Evolutionary conservation across 2,329 filamentous ascomycete species (phyloP), one percentile per base, ranked within the genome.

Genomic region (Helotiales sp.): DNA sequence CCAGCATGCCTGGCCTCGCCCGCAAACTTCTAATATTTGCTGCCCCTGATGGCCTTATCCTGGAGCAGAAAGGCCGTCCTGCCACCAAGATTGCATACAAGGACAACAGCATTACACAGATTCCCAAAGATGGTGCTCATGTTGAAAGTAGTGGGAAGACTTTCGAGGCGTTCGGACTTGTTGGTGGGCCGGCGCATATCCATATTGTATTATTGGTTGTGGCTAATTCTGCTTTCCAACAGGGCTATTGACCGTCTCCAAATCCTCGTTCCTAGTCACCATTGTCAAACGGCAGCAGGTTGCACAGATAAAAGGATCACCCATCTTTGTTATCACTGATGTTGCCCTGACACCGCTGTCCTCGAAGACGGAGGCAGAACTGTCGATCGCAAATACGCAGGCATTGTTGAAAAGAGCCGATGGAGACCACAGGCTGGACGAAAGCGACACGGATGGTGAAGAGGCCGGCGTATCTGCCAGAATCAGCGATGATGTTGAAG

Each of bases 231-330:
- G 13, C 3, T 60, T 34, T 55, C 28, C 58, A 32, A 17, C 70
- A 98, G 95, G 96, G 24, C 82, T 99, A 1, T 86, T 99, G 52
- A 93, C 89, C 40, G 87, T 98, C 67, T 92, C 93, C 24, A 91
- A 89, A 43, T 86, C 90, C 30, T 92, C 89, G 70, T 98, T 95
- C 79, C 86, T 99, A 6, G 87, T 99, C 66, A 91, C 93, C 11
- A 96, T 99, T 74, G 93, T 91, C 24, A 87, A 89, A 66, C 91
- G 95, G 55, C 87, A 96, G 75, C 92, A 97, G 78, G 93, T 98
- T 59, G 96, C 96, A 2, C 90, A 94, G 71, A 89, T 98, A 59
- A 89, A 90, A 71, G 93, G 93, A 6, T 89, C 87, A 64, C 90
- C 94, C 0, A 83, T 98, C 64, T 99, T 96, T 78, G 89, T 93